Evolutionary conservation across 805 yeast species (phyloP).

Genomic region (Metschnikowia sp.): DNA sequence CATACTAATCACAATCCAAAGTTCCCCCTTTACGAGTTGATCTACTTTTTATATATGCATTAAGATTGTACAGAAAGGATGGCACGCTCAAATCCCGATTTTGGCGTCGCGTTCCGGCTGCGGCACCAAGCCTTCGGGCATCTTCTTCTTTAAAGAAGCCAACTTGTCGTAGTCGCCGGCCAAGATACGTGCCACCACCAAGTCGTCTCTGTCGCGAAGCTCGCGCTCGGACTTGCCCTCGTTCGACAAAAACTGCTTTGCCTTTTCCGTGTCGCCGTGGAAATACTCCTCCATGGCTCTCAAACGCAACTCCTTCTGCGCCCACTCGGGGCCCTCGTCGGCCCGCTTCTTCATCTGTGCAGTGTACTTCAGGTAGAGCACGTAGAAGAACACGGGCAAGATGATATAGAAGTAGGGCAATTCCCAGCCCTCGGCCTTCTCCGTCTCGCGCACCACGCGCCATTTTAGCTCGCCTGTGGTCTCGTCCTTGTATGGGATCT

Average conservation of each 20-base stretch:
- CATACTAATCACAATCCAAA: background rate
- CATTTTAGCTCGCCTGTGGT: conserved; percentile 75
- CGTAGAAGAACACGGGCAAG: conserved; percentile 63
- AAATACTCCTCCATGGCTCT: conserved; percentile 67
- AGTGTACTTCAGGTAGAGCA: conserved; percentile 49
- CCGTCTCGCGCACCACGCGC: conserved; percentile 71
- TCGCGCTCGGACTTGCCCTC: conserved; percentile 53
- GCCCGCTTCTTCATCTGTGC: conserved; percentile 41
- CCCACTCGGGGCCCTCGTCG: conserved; percentile 65
- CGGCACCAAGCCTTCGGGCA: conserved; percentile 38
- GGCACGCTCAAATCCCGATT: conserved; percentile 28
- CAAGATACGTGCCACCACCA: conserved; percentile 76
- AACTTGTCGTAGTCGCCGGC: conserved; percentile 80
- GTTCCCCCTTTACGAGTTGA: background rate
- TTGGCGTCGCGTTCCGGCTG: conserved; percentile 31
- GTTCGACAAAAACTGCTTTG: conserved; percentile 51
- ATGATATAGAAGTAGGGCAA: conserved; percentile 65
- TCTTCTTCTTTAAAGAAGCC: conserved; percentile 52
- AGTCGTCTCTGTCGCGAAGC: conserved; percentile 64
- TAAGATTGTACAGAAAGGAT: background rate
- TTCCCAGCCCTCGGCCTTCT: conserved; percentile 83
- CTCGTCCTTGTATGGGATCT: conserved; percentile 78
- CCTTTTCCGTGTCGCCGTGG: conserved; percentile 50
- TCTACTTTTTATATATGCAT: background rate
- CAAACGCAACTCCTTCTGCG: conserved; percentile 72